Evolutionary conservation across 331 rosid genomes (phyloP).

Genomic region (Rhamnella rubrinervis): DNA sequence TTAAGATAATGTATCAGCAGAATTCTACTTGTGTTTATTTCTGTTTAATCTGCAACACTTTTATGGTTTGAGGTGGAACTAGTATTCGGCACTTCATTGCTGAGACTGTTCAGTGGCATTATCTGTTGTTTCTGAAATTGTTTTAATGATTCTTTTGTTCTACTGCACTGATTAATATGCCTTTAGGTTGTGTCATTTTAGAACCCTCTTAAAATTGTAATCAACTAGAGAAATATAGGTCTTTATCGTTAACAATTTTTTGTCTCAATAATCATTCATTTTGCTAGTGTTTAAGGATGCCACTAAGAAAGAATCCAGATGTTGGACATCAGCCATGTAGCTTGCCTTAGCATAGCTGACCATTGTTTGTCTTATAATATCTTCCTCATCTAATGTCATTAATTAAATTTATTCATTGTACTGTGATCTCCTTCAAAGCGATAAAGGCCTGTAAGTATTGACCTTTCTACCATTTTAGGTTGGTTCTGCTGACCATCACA

Average conservation of each 20-base stretch:
- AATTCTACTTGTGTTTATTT: conserved; percentile 22
- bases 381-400: neutral
- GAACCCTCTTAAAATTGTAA: neutral
- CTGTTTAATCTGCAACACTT: conserved; percentile 12
- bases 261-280: neutral
- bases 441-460: neutral
- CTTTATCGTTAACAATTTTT: neutral
- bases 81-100: conserved; percentile 22
- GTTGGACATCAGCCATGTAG: too few relatives aligned
- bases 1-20: neutral
- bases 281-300: conserved; percentile 2
- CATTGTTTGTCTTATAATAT: too few relatives aligned
- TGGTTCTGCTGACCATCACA: conserved; percentile 97
- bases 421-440: neutral
- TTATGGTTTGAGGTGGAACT: conserved; percentile 25
- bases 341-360: too few relatives aligned
- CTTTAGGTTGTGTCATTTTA: neutral
- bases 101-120: conserved; percentile 7
- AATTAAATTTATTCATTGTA: neutral
- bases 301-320: neutral
- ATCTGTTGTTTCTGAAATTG: neutral
- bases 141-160: neutral
- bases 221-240: neutral
- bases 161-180: neutral
- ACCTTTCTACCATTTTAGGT: conserved; percentile 46